Base-by-base conservation (phyloP, 1,139 yeast genomes). In the Yamadazyma sp. region DNA sequence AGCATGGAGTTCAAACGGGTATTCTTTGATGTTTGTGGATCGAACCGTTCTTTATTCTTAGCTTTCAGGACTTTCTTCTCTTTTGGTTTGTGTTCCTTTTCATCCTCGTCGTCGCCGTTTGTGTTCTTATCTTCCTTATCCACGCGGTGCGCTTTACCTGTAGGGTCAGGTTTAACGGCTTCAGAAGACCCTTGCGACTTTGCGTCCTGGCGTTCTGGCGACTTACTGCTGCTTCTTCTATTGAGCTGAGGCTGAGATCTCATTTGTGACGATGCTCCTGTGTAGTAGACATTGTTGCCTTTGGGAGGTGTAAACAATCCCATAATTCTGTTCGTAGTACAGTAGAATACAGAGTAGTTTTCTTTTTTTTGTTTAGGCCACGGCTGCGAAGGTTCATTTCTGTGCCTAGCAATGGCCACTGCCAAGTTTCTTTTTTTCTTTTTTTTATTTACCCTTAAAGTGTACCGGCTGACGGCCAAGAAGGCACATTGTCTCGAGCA, bases 1-100 rank as follows among this genome's bases (percentile, higher is more conserved):
- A 72, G 49, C 39, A 67, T 49, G 2, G 76, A 72, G 45, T 72
- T 72, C 32, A 63, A 49, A 27, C 64, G 49, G 6, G 77, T 72
- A 46, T 72, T 72, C 43, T 55, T 55, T 38, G 59, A 51, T 1
- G 77, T 72, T 43, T 63, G 67, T 7, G 64, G 49, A 36, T 63
- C 68, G 27, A 50, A 55, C 33, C 36, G 25, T 31, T 51, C 49
- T 41, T 47, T 41, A 38, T 50, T 41, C 33, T 48, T 42, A 2
- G 31, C 27, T 25, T 45, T 48, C 3, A 30, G 17, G 4, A 47
- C 42, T 14, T 51, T 53, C 42, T 43, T 44, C 38, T 48, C 49
- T 16, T 43, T 33, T 2, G 41, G 39, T 15, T 35, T 38, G 31
- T 41, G 18, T 14, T 40, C 44, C 6, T 31, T 46, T 14, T 25